Evolutionary conservation across 1,284 basidiomycete species (phyloP).

Genomic region (Austroboletus sp.): DNA sequence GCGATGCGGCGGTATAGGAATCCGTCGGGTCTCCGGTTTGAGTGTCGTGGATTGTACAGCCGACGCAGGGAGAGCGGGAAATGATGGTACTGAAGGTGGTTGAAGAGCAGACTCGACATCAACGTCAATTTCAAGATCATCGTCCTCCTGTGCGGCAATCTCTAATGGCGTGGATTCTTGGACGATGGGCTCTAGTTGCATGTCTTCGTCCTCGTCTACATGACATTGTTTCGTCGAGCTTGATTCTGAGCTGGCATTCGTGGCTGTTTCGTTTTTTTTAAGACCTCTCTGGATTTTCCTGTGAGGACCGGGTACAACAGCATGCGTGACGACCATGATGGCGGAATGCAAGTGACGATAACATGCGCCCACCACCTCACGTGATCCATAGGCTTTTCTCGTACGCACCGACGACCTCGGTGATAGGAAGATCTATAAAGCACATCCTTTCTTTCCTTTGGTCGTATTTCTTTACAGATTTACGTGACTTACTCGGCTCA

Average conservation of each 20-base stretch:
- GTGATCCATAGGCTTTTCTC: background rate
- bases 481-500: slow-evolving; percentile 49
- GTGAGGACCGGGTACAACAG: slow-evolving; percentile 30
- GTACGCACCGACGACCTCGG: slow-evolving; percentile 18
- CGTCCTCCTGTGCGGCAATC: slow-evolving; percentile 36
- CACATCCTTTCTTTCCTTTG: slow-evolving; percentile 5
- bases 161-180: slow-evolving; percentile 5
- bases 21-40: slow-evolving; percentile 75
- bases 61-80: slow-evolving; percentile 57
- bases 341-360: slow-evolving; percentile 3
- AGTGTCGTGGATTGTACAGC: slow-evolving; percentile 45
- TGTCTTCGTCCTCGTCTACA: slow-evolving; percentile 33
- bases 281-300: slow-evolving; percentile 55
- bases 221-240: slow-evolving; percentile 6
- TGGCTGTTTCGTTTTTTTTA: slow-evolving; percentile 39
- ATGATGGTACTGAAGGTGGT: slow-evolving; percentile 50
- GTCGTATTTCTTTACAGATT: slow-evolving; percentile 32
- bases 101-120: slow-evolving; percentile 39
- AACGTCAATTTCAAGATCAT: slow-evolving; percentile 58
- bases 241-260: slow-evolving; percentile 15
- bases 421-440: slow-evolving; percentile 8
- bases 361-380: background rate
- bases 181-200: slow-evolving; percentile 25
- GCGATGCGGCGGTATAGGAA: slow-evolving; percentile 91
- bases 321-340: slow-evolving; percentile 53